A percentile compares a stretch with the other conserved stretches of the same genome.
These are phyloP conservation scores for Trichoderma guizhouense DNA, from an alignment of 2,329 filamentous ascomycete genomes.

Conservation along the genomic window DNA sequence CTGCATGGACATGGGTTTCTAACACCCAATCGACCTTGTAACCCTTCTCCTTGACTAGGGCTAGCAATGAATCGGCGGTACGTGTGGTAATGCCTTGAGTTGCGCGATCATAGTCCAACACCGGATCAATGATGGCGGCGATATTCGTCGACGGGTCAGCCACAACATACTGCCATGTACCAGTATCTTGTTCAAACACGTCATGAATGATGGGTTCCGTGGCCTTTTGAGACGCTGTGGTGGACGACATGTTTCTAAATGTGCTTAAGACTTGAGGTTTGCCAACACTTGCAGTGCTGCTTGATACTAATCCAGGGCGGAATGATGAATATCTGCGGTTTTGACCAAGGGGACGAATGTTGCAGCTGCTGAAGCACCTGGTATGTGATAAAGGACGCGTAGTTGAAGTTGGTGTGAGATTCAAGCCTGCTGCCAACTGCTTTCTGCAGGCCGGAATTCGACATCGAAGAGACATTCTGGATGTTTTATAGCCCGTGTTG, in stretches of 20 bases:
- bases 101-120: constrained; percentile 53
- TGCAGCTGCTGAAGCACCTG: neutral
- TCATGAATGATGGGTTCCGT: constrained; percentile 36
- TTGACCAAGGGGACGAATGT: neutral
- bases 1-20: constrained; percentile 61
- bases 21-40: constrained; percentile 53
- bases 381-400: neutral
- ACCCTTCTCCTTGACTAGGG: constrained; percentile 38
- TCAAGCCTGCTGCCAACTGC: neutral
- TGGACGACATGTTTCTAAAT: neutral
- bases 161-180: constrained; percentile 60
- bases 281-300: neutral
- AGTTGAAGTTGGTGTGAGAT: neutral
- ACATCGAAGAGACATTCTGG: neutral
- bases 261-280: neutral
- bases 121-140: constrained; percentile 60
- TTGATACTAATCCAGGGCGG: neutral
- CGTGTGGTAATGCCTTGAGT: constrained; percentile 43
- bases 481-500: neutral
- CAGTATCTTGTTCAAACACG: constrained; percentile 41
- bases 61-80: constrained; percentile 51
- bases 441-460: neutral
- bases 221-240: neutral
- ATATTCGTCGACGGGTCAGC: constrained; percentile 47
- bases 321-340: neutral